Base-by-base conservation (phyloP, 2,329 filamentous ascomycete genomes). In the Ophiostoma sp. region DNA sequence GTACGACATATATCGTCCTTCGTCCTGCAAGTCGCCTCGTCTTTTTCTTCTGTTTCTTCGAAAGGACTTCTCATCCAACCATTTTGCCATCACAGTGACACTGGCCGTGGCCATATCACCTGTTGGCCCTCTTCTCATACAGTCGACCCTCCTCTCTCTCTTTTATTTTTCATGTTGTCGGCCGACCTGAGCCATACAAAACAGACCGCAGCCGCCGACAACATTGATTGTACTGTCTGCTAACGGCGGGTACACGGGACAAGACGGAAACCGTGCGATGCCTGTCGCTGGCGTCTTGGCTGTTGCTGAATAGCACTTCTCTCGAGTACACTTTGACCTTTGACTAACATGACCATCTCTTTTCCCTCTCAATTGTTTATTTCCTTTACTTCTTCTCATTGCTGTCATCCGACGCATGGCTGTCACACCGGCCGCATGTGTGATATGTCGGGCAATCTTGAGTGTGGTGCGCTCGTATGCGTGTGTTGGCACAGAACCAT, bases 351-450 rank as follows among this genome's bases (percentile, higher is more conserved):
- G 9, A 28, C 66, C 9, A 22, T 12, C 9, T n/a, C 8, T 42
- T 55, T 42, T 48, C 25, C 25, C 39, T 33, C 25, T 11, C 4
- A 15, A 1, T 9, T 22, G 12, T 4, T 48, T 19, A 4, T 48
- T 19, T 48, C 39, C 17, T 64, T 73, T 52, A 4, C 15, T 25
- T 48, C 15, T 57, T 28, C 42, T 39, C 15, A 15, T 25, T 19
- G 28, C 42, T 22, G 22, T 52, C 68, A 57, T 36, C 50, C 70
- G 59, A 69, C 61, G 28, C 68, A 66, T 75, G 80, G 84, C 80
- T 84, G 81, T 85, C 82, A 83, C 84, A 84, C 79, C 81, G 83
- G 83, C 80, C 82, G 83, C 78, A 78, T 70, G 72, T 70, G 63
- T 55, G 22, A 66, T 66, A 61, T 59, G 50, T 59, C 64, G 66